Evolutionary conservation across 768 basidiomycete genomes (phyloP).

Genomic region (Polyporus arcularius): DNA sequence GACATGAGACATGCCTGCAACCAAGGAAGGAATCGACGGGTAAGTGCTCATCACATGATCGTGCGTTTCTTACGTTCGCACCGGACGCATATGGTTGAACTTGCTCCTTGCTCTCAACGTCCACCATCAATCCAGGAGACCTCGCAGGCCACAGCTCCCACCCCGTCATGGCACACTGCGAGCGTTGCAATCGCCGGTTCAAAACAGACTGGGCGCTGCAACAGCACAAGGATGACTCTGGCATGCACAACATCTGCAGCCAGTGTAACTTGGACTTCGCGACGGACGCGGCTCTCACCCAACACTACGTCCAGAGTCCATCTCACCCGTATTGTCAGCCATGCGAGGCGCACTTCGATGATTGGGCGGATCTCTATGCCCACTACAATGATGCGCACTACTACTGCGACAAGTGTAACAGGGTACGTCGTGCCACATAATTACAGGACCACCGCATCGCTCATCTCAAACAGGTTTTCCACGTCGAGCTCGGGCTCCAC

Average conservation of each 20-base stretch:
- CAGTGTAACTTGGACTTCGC: slow-evolving; percentile 51
- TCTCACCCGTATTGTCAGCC: slow-evolving; percentile 52
- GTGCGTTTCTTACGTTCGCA: too few relatives aligned
- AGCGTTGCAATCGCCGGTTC: slow-evolving; percentile 29
- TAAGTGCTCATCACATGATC: too few relatives aligned
- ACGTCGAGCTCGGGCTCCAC: slow-evolving; percentile 38
- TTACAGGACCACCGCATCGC: background rate
- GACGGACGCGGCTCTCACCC: slow-evolving; percentile 36
- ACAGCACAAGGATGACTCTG: slow-evolving; percentile 30
- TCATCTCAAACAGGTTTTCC: slow-evolving; percentile 35
- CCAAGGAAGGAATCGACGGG: too few relatives aligned
- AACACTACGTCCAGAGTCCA: slow-evolving; percentile 56
- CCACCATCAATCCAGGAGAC: too few relatives aligned
- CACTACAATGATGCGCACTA: slow-evolving; percentile 46
- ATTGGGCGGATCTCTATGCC: slow-evolving; percentile 37
- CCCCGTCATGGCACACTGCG: slow-evolving; percentile 15
- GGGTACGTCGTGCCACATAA: background rate
- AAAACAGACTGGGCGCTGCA: slow-evolving; percentile 17
- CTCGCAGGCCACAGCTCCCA: too few relatives aligned
- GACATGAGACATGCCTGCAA: too few relatives aligned
- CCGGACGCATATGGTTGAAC: too few relatives aligned
- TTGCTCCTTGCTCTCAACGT: too few relatives aligned
- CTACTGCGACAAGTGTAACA: slow-evolving; percentile 44
- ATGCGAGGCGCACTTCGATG: slow-evolving; percentile 48
- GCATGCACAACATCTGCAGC: slow-evolving; percentile 46